Percentiles rank a stretch among this genome's conserved stretches.
These are phyloP conservation scores for Colletotrichum aenigma DNA, from an alignment of 2,329 filamentous ascomycete genomes.

Conservation along the genomic window DNA sequence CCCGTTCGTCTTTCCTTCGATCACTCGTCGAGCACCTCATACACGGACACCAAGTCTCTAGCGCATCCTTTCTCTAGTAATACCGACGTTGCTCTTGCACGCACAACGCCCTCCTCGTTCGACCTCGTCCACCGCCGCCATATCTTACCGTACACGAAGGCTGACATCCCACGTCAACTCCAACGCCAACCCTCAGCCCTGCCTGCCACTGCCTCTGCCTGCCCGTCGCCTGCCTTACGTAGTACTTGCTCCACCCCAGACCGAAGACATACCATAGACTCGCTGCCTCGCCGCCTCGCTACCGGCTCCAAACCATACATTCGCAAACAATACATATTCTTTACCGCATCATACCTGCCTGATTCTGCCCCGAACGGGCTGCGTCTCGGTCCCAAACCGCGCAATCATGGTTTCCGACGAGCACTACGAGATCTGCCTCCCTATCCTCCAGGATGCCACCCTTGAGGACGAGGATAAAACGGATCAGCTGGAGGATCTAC, in stretches of 20 bases:
- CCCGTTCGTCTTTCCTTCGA: neutral
- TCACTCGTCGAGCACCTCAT: neutral
- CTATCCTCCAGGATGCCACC: constrained; percentile 79
- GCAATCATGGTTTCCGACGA: constrained; percentile 87
- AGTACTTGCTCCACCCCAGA: constrained; percentile 17
- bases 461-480: constrained; percentile 96
- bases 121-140: neutral
- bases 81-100: neutral
- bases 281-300: constrained; percentile 17
- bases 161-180: constrained; percentile 13
- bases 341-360: constrained; percentile 5
- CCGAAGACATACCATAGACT: constrained; percentile 15
- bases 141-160: neutral
- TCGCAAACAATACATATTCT: constrained; percentile 16
- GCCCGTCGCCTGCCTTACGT: constrained; percentile 11
- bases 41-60: neutral
- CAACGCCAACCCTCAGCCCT: neutral
- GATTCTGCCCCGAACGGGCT: neutral
- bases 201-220: neutral
- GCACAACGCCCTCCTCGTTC: neutral
- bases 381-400: constrained; percentile 16
- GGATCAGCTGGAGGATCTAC: constrained; percentile 80
- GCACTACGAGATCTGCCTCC: constrained; percentile 89
- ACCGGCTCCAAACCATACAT: constrained; percentile 1
- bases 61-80: neutral